Percentiles rank a stretch among this genome's conserved stretches.
Evolutionary conservation across 371 early-diverging fungal genomes (phyloP).

Genomic region (Parasitella parasitica): DNA sequence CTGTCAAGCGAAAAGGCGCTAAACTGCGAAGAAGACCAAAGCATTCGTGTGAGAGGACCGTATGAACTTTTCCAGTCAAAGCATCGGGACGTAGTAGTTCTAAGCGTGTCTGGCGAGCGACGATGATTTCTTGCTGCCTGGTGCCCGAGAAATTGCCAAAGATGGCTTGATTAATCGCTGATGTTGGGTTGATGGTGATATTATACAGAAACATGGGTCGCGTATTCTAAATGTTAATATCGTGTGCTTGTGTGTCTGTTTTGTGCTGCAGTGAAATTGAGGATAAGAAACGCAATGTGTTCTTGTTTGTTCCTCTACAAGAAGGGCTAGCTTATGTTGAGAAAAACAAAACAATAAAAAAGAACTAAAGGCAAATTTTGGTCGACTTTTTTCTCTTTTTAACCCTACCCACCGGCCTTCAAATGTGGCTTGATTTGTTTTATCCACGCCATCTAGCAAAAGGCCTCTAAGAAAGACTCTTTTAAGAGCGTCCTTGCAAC

Average conservation of each 20-base stretch:
- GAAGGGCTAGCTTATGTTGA: neutral
- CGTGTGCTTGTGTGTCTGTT: no score
- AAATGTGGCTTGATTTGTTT: neutral
- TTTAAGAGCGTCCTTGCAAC: no score
- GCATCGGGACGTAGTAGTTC: conserved; percentile 84
- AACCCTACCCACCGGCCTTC: neutral
- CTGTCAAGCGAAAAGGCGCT: conserved; percentile 73
- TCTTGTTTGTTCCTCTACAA: no score
- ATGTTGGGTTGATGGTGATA: conserved; percentile 82
- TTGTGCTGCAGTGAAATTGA: no score
- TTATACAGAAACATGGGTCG: conserved; percentile 87
- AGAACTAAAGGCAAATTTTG: neutral
- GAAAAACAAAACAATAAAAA: neutral
- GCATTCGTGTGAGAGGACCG: conserved; percentile 72
- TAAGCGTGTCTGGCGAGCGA: conserved; percentile 78
- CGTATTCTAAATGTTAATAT: neutral
- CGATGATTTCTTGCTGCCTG: conserved; percentile 88
- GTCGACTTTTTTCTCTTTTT: neutral
- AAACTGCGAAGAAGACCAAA: conserved; percentile 89
- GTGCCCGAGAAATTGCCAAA: conserved; percentile 94
- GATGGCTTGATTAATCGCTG: conserved; percentile 75
- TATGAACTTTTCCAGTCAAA: conserved; percentile 78
- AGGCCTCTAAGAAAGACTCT: no score
- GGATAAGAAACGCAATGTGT: no score
- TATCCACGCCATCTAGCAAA: no score